phyloP scores from a whole-genome alignment of 805 yeast species.

The Hanseniaspora lachancei region DNA sequence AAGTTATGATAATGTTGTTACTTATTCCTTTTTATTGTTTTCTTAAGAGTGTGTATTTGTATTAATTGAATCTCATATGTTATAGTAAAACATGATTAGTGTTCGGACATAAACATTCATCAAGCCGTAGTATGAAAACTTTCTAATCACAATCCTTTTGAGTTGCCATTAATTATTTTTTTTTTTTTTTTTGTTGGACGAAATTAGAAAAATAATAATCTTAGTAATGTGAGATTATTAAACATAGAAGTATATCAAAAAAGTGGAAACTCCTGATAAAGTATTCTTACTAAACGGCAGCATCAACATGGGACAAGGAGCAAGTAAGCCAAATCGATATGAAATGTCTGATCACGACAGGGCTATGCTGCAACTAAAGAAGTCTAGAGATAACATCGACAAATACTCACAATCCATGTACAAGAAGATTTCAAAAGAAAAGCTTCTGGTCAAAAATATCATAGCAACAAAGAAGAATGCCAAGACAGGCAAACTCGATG shows the following conservation, averaged over 20 bases:
- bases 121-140: no score
- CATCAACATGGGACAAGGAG: slow-evolving; percentile 26
- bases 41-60: no score
- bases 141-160: no score
- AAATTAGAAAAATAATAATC: no score
- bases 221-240: no score
- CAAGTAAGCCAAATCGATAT: slow-evolving; percentile 30
- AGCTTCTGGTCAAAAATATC: slow-evolving; percentile 24
- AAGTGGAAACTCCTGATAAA: not conserved
- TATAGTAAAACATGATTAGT: no score
- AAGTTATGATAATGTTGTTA: no score
- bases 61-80: no score
- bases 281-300: not conserved
- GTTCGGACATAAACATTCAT: no score
- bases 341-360: slow-evolving; percentile 72
- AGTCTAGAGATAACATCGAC: slow-evolving; percentile 73
- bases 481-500: slow-evolving; percentile 14
- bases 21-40: no score
- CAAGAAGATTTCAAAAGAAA: slow-evolving; percentile 48
- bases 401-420: slow-evolving; percentile 49
- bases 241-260: not conserved
- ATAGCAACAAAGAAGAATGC: slow-evolving; percentile 16
- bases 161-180: no score
- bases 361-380: slow-evolving; percentile 74
- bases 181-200: no score